These are phyloP conservation scores for Rhododendron kiyosumense DNA, from an alignment of 148 eudicot genomes.

Conservation along the genomic window DNA sequence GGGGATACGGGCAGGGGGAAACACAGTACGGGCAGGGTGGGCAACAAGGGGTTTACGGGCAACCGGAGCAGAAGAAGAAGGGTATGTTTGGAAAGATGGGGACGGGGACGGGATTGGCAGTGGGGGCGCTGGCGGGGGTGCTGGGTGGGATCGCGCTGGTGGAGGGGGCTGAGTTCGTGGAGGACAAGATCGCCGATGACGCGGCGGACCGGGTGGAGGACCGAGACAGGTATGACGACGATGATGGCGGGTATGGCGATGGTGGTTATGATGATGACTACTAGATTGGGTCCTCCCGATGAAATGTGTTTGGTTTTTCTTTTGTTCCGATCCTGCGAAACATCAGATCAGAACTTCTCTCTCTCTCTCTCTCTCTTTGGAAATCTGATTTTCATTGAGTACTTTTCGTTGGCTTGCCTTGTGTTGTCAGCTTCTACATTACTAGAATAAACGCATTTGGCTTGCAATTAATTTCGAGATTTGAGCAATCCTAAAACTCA, in stretches of 20 bases:
- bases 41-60: not conserved
- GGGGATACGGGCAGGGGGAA: not conserved
- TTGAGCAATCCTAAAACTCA: not conserved
- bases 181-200: constrained; percentile 61
- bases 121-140: constrained; percentile 77
- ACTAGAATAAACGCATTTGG: not conserved
- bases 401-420: not conserved
- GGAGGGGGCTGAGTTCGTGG: constrained; percentile 58
- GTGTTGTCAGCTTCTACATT: not conserved
- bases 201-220: constrained; percentile 67
- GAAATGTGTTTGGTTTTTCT: not conserved
- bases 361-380: not conserved
- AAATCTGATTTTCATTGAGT: too few species aligned
- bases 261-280: constrained; percentile 14
- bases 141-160: constrained; percentile 73
- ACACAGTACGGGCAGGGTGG: not conserved
- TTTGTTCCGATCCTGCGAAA: not conserved
- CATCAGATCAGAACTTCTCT: not conserved
- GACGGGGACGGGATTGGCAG: constrained; percentile 85
- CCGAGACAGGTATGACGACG: not conserved
- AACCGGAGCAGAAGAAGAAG: constrained; percentile 32
- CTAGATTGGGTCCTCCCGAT: not conserved
- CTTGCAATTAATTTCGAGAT: not conserved
- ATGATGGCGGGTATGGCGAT: too few species aligned
- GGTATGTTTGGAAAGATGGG: constrained; percentile 39